phyloP scores from a whole-genome alignment of 2,329 filamentous ascomycete genomes.

The Phialemoniopsis sp. region DNA sequence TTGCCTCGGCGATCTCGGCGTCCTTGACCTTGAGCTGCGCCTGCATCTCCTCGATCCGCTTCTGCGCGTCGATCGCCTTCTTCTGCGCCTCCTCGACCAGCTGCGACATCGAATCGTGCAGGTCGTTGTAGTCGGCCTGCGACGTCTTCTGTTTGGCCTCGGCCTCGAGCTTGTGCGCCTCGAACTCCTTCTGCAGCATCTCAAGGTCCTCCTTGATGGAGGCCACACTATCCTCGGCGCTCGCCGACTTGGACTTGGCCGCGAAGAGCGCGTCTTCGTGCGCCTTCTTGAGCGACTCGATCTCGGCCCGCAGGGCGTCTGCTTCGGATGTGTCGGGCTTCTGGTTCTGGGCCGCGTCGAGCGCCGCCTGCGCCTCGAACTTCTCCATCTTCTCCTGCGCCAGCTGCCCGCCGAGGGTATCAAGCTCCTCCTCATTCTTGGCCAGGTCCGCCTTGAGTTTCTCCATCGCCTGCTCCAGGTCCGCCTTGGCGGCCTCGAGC shows the following conservation, averaged over 20 bases:
- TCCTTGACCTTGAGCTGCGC: constrained; percentile 60
- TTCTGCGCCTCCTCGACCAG: constrained; percentile 55
- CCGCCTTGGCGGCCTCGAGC: constrained; percentile 27
- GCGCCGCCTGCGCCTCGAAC: constrained; percentile 53
- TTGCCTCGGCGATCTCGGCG: constrained; percentile 58
- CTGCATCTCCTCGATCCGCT: constrained; percentile 43
- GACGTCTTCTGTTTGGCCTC: constrained; percentile 50
- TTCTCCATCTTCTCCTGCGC: constrained; percentile 58
- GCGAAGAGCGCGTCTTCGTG: constrained; percentile 22
- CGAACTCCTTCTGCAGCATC: constrained; percentile 47
- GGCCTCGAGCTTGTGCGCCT: constrained; percentile 45
- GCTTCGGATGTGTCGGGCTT: constrained; percentile 52
- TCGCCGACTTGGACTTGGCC: constrained; percentile 28
- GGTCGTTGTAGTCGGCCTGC: constrained; percentile 56
- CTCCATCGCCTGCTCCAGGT: constrained; percentile 29
- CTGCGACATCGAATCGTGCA: constrained; percentile 58
- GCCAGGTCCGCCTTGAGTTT: constrained; percentile 34
- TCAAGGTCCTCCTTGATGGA: constrained; percentile 38
- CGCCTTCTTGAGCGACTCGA: constrained; percentile 40
- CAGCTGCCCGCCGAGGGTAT: constrained; percentile 47
- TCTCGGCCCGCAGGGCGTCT: constrained; percentile 46
- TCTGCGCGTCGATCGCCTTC: constrained; percentile 34
- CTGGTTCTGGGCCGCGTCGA: constrained; percentile 53
- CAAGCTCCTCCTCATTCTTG: constrained; percentile 42
- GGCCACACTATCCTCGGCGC: constrained; percentile 30